phyloP scores from a whole-genome alignment of 2,329 filamentous ascomycete species.

The Neospermospora avenae region DNA sequence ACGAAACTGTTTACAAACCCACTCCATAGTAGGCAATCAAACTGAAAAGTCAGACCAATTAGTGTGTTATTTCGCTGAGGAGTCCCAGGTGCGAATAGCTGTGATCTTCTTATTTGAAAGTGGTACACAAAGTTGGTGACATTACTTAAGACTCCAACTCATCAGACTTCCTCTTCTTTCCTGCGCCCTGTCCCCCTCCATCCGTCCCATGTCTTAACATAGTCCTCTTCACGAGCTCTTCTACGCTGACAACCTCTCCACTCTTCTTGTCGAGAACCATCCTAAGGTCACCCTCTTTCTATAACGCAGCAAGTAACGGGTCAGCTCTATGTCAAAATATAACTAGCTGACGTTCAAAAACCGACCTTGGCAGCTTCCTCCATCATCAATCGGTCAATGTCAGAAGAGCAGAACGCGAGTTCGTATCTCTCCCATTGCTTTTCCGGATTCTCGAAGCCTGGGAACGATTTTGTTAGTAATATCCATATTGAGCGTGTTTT shows the following conservation, averaged over 20 bases:
- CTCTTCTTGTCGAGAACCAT: conserved; percentile 52
- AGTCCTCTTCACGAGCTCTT: conserved; percentile 52
- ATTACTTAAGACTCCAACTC: not conserved
- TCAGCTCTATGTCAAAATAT: too few relatives aligned
- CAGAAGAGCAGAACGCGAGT: conserved; percentile 6
- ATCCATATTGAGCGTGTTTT: too few relatives aligned
- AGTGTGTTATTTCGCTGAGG: too few relatives aligned
- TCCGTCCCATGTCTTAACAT: not conserved
- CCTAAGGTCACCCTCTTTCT: conserved; percentile 17
- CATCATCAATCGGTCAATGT: conserved; percentile 17
- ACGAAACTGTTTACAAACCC: too few relatives aligned
- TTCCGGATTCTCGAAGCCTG: not conserved
- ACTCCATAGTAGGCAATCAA: too few relatives aligned
- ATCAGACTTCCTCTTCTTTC: not conserved
- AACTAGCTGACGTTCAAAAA: not conserved
- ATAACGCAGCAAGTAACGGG: not conserved
- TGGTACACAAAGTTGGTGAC: too few relatives aligned
- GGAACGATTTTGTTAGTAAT: not conserved
- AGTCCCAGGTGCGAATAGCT: too few relatives aligned
- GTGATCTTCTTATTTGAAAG: too few relatives aligned
- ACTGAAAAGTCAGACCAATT: too few relatives aligned
- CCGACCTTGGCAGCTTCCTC: conserved; percentile 23
- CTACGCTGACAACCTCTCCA: conserved; percentile 57
- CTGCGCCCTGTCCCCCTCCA: not conserved
- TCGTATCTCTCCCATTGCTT: conserved; percentile 13